phyloP scores from a whole-genome alignment of 345 rosid genomes.

The Lepidium africanum region DNA sequence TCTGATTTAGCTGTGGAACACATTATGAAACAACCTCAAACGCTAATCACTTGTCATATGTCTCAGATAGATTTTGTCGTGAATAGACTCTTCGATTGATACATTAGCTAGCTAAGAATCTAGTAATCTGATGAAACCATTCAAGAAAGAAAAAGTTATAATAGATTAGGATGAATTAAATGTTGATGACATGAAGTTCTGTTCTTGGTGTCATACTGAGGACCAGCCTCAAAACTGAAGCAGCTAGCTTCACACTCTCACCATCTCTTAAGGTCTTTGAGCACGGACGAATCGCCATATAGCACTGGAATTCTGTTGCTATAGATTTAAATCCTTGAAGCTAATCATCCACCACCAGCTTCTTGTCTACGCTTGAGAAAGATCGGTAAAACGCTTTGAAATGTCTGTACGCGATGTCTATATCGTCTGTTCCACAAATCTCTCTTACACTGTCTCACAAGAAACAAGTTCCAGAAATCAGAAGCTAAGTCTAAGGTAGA shows the following conservation, averaged over 20 bases:
- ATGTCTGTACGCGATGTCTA: conserved; percentile 79
- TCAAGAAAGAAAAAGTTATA: no score
- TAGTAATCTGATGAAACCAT: no score
- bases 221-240: background rate
- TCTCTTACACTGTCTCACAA: conserved; percentile 65
- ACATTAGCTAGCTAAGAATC: no score
- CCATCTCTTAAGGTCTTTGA: no score
- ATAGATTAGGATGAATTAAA: no score
- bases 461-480: background rate
- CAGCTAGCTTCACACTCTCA: background rate
- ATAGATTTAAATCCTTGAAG: background rate
- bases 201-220: background rate
- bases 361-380: conserved; percentile 66
- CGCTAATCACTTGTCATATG: no score
- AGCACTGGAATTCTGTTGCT: background rate
- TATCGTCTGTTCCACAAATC: conserved; percentile 75
- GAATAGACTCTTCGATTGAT: no score
- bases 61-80: no score
- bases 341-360: conserved; percentile 46
- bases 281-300: no score
- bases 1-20: no score
- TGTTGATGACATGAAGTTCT: background rate
- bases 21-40: background rate
- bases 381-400: conserved; percentile 76
- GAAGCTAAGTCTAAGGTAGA: background rate